Evolutionary conservation across 2,329 filamentous ascomycete genomes (phyloP).

Genomic region (Byssothecium circinans): DNA sequence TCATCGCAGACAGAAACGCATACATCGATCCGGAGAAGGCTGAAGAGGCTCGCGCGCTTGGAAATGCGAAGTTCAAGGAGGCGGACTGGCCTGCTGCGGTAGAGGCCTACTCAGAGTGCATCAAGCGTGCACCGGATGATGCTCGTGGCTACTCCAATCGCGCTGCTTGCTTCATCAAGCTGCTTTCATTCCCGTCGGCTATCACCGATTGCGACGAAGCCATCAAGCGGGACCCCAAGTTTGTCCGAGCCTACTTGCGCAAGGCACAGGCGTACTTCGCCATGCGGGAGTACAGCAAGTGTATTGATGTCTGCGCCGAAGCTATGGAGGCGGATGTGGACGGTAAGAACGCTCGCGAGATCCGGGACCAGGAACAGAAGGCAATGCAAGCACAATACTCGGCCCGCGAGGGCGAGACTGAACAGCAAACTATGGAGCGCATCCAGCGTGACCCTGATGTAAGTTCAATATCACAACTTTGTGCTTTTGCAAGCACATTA

Average conservation of each 20-base stretch:
- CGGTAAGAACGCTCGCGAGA: conserved; percentile 84
- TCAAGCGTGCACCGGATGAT: conserved; percentile 90
- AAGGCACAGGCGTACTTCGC: conserved; percentile 95
- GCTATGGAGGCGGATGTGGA: conserved; percentile 76
- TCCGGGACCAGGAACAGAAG: conserved; percentile 93
- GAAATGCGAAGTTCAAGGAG: conserved; percentile 97
- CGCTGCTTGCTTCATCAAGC: conserved; percentile 93
- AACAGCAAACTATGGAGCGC: conserved; percentile 91
- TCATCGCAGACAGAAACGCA: conserved; percentile 69
- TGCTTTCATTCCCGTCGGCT: conserved; percentile 92
- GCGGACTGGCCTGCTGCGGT: conserved; percentile 94
- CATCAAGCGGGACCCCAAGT: conserved; percentile 86
- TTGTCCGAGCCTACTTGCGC: conserved; percentile 93
- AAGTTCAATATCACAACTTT: conserved; percentile 42
- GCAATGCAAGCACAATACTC: conserved; percentile 87
- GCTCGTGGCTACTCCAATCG: conserved; percentile 96
- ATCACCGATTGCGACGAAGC: conserved; percentile 90
- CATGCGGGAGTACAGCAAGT: conserved; percentile 98
- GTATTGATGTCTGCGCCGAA: conserved; percentile 83
- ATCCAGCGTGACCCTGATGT: conserved; percentile 90
- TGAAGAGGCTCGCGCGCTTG: conserved; percentile 91
- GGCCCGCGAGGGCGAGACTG: conserved; percentile 88
- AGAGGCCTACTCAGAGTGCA: conserved; percentile 93
- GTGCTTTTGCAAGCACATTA: neutral
- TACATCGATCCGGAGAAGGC: conserved; percentile 92